Evolutionary conservation across 2,329 filamentous ascomycete species (phyloP).

Genomic region (Plenodomus lindquistii): DNA sequence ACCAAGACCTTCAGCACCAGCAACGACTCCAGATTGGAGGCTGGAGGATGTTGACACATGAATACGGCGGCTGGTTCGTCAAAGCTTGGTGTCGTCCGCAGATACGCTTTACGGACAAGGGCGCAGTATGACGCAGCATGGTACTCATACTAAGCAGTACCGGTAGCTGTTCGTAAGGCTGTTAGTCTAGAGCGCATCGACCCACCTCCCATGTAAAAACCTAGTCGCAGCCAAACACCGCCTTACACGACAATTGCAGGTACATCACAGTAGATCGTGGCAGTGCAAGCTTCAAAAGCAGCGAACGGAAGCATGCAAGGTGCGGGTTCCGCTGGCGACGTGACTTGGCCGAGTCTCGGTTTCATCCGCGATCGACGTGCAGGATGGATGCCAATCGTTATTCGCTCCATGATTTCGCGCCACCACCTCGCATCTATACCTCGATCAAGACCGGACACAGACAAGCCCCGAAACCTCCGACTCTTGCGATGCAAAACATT

Average conservation of each 20-base stretch:
- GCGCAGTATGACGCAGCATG: slow-evolving; percentile 17
- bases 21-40: no score
- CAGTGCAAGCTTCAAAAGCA: no score
- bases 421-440: slow-evolving; percentile 6
- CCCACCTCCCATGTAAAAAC: slow-evolving; percentile 11
- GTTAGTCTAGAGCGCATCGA: slow-evolving; percentile 5
- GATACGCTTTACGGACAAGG: slow-evolving; percentile 2
- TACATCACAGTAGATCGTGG: no score
- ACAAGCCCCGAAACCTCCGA: slow-evolving; percentile 2
- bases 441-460: slow-evolving; percentile 5
- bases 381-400: slow-evolving; percentile 3
- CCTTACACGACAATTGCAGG: no score
- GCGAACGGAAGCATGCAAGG: not conserved
- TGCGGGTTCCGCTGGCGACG: not conserved
- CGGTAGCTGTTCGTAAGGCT: slow-evolving; percentile 9
- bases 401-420: not conserved
- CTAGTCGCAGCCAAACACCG: not conserved
- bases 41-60: no score
- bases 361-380: slow-evolving; percentile 1
- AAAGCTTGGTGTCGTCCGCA: not conserved
- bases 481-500: slow-evolving; percentile 1
- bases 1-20: no score
- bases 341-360: not conserved
- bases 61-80: no score
- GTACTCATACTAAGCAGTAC: no score